phyloP scores from a whole-genome alignment of 2,329 filamentous ascomycete species.

The Colletotrichum nymphaeae region DNA sequence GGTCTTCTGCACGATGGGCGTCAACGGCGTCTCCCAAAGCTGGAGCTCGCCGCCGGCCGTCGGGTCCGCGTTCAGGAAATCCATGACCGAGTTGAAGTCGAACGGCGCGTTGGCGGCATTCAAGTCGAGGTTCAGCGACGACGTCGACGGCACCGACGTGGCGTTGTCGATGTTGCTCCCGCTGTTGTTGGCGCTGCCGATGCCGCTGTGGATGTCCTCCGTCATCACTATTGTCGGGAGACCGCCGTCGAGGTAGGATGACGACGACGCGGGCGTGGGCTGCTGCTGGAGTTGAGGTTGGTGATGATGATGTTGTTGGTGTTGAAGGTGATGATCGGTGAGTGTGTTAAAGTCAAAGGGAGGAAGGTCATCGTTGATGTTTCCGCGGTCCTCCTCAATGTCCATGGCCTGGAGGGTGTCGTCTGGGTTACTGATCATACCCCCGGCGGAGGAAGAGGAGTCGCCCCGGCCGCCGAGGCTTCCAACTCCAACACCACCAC shows the following conservation, averaged over 20 bases:
- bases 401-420: slow-evolving; percentile 30
- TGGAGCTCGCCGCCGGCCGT: slow-evolving; percentile 26
- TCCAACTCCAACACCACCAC: not conserved
- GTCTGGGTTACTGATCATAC: not conserved
- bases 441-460: not conserved
- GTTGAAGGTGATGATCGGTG: not conserved
- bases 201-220: not conserved
- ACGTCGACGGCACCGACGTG: slow-evolving; percentile 38
- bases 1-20: slow-evolving; percentile 10
- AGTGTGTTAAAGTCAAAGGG: slow-evolving; percentile 30
- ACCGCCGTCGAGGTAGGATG: slow-evolving; percentile 7
- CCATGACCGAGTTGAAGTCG: slow-evolving; percentile 40
- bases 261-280: not conserved
- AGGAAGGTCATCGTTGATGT: not conserved
- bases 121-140: slow-evolving; percentile 27
- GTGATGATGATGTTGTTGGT: not conserved
- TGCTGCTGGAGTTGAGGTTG: slow-evolving; percentile 11
- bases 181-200: not conserved
- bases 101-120: slow-evolving; percentile 43
- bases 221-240: slow-evolving; percentile 10
- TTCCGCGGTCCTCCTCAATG: slow-evolving; percentile 10
- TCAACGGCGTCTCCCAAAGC: slow-evolving; percentile 31
- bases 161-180: not conserved
- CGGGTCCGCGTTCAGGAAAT: slow-evolving; percentile 31
- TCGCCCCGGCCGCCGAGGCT: not conserved